Base-by-base conservation (phyloP, 305 asterid genomes). In the Fraxinus sp. region DNA sequence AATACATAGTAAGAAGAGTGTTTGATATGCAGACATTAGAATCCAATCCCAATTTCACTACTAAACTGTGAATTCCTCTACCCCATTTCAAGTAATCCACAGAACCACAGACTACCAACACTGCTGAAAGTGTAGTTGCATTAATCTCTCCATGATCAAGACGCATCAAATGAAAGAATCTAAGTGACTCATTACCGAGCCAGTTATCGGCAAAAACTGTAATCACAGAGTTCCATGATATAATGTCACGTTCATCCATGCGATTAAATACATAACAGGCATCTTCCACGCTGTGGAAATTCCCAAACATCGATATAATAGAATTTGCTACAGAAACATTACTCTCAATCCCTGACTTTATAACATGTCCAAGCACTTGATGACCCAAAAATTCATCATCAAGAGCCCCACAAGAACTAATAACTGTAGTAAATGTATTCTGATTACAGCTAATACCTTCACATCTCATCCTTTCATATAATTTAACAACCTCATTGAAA, bases 211-310 rank as follows among this genome's bases (percentile, higher is more conserved):
- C 90, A 74, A 82, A 91, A 55, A 91, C 93, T 20, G 95, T 91
- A 81, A 94, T 91, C 72, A 94, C 74, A 7, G 98, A 94, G 88
- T 94, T 94, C 98, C 98, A 94, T 0, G 97, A 93, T 82, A 94
- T 90, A 16, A 90, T 90, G 85, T 94, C 97, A 3, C 18, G 91
- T 37, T 89, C 91, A 39, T 87, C 85, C 95, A 94, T 88, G 81
- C 57, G 79, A 78, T 90, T 76, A 72, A 94, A 94, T 62, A 92
- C 87, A 88, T 85, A 85, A 59, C 55, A 76, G 78, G 96, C 92
- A 16, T 87, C 86, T 57, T 89, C 90, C 10, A 90, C 78, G 82
- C 83, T 81, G 74, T 89, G 79, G 83, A 88, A 92, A 84, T 88
- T 78, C 77, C 96, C 92, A 80, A 92, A 91, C 79, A 87, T 86